Base-by-base conservation (phyloP, 768 basidiomycete genomes). In the Strobilomyces echinocephalus region DNA sequence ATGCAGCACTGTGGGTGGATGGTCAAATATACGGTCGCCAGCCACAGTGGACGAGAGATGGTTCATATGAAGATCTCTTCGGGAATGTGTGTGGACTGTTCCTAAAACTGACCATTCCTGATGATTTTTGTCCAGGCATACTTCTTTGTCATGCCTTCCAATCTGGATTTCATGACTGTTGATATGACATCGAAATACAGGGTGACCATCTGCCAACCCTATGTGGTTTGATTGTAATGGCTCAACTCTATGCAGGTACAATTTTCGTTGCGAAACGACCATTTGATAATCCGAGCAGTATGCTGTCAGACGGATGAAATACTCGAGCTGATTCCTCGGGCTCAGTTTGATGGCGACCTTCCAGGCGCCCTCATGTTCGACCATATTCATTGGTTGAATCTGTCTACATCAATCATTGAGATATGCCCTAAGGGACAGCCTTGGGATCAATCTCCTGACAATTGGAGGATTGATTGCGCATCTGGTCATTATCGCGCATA, bases 311-410 rank as follows among this genome's bases (percentile, higher is more conserved):
- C n/a, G n/a, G 39, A 21, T 15, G 38, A 56, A 8, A 21, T 63
- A 3, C 28, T 62, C 1, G 43, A 65, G 30, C 31, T 66, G n/a
- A 58, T 69, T 48, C 63, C 68, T 10, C 49, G 24, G 0, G 14
- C 30, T 0, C 53, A 18, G 16, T 42, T 69, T 2, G 3, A 1
- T 15, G 28, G 26, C 0, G 69, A 69, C 45, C 53, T 70, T 38
- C 69, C 69, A 0, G 28, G 15, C 1, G 20, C 39, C 0, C 39
- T 49, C 31, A 1, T 68, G n/a, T 4, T 45, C 2, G 51, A 15
- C 2, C 55, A 60, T 26, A 48, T 44, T 15, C 66, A 67, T 28
- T 70, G 69, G 67, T 49, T 70, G 18, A 53, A 65, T 38, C 36
- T 66, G 0, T 21, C 49, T 6, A 52, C 46, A 0, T 8, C 21